These are phyloP conservation scores for Mortierella sp. DNA, from an alignment of 371 early-diverging fungal species.

Conservation along the genomic window DNA sequence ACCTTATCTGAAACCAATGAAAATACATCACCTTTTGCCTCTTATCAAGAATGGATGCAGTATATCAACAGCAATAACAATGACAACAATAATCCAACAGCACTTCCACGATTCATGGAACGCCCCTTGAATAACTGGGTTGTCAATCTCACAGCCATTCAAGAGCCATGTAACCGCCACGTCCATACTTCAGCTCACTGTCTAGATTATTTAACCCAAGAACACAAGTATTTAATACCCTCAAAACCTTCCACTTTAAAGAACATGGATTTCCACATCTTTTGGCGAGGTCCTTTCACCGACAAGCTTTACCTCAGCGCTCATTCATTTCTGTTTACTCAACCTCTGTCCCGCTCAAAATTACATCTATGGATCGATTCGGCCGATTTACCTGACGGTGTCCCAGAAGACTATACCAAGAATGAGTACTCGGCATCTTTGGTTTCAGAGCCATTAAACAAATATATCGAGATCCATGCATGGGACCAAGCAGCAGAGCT, in stretches of 20 bases:
- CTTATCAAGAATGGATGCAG: conserved; percentile 27
- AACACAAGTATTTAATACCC: conserved; percentile 36
- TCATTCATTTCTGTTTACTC: conserved; percentile 48
- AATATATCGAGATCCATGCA: conserved; percentile 26
- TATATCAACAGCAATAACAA: conserved; percentile 12
- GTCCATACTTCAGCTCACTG: conserved; percentile 46
- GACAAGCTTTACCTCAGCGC: conserved; percentile 46
- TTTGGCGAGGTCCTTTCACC: conserved; percentile 51
- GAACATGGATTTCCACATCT: conserved; percentile 46
- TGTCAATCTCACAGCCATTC: conserved; percentile 31
- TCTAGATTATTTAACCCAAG: conserved; percentile 22
- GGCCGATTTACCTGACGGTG: conserved; percentile 31
- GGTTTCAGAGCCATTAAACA: conserved; percentile 22
- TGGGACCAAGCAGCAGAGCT: conserved; percentile 49
- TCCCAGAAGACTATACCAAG: conserved; percentile 38
- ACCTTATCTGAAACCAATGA: neutral
- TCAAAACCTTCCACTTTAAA: neutral
- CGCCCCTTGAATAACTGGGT: conserved; percentile 31
- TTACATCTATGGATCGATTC: conserved; percentile 55
- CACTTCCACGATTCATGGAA: conserved; percentile 15
- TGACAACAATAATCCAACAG: neutral
- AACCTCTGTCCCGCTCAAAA: conserved; percentile 37
- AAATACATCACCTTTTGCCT: conserved; percentile 7
- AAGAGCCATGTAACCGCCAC: conserved; percentile 34
- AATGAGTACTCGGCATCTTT: conserved; percentile 35